phyloP scores from a whole-genome alignment of 2,329 filamentous ascomycete species.

The Ilyonectria mors-panacis region DNA sequence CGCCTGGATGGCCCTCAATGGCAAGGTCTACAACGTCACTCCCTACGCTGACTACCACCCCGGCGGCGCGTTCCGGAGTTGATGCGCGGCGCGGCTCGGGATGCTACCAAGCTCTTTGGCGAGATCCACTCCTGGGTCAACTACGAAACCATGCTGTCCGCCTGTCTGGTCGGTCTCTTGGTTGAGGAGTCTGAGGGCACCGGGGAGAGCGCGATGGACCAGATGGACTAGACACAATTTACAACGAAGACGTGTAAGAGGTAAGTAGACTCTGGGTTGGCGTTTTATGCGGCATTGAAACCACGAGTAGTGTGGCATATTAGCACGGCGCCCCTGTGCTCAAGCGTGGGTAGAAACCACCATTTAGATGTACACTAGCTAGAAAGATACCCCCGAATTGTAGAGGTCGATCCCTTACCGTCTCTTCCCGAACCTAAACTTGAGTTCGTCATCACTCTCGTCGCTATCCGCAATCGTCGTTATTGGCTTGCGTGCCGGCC shows the following conservation, averaged over 20 bases:
- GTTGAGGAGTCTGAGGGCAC: conserved; percentile 68
- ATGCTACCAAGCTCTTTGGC: conserved; percentile 75
- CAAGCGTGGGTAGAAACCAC: background rate
- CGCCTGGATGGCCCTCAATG: conserved; percentile 91
- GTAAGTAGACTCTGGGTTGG: conserved; percentile 14
- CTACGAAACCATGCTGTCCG: conserved; percentile 77
- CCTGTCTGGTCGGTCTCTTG: conserved; percentile 74
- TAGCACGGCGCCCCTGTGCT: conserved; percentile 7
- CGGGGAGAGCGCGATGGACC: conserved; percentile 65
- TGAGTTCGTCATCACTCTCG: conserved; percentile 70
- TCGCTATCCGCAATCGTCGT: conserved; percentile 57
- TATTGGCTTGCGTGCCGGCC: conserved; percentile 53
- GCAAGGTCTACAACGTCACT: conserved; percentile 93
- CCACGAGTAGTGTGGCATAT: conserved; percentile 3
- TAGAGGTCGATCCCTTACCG: conserved; percentile 51
- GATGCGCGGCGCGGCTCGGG: conserved; percentile 72
- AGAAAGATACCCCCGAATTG: conserved; percentile 51
- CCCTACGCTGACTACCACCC: conserved; percentile 94
- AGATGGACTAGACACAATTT: conserved; percentile 68
- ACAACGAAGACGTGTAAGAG: conserved; percentile 5
- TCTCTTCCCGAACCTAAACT: conserved; percentile 70
- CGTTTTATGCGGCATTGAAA: conserved; percentile 13
- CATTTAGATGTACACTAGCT: conserved; percentile 46
- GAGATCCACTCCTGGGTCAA: conserved; percentile 82
- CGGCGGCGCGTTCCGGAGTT: conserved; percentile 84